A percentile compares a stretch with the other conserved stretches of the same genome.
phyloP scores from a whole-genome alignment of 768 basidiomycete species.

The Lanmaoa rubissima region DNA sequence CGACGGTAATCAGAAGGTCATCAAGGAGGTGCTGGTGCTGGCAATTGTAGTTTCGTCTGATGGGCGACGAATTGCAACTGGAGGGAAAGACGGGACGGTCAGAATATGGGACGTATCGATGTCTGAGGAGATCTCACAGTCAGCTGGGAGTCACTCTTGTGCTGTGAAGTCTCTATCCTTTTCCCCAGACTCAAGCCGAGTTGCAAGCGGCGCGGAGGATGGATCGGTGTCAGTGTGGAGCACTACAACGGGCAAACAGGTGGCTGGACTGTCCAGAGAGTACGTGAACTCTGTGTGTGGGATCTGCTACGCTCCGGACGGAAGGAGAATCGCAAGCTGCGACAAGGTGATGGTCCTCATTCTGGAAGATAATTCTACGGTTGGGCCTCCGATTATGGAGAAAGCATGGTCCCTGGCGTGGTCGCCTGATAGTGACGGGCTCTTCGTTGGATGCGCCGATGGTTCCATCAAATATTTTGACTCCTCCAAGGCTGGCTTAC shows the following conservation, averaged over 20 bases:
- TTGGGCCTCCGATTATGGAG: not conserved
- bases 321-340: not conserved
- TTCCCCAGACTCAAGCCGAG: not conserved
- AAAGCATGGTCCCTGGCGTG: not conserved
- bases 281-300: not conserved
- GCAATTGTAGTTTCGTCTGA: not conserved
- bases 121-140: not conserved
- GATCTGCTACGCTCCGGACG: not conserved
- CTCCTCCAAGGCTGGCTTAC: not conserved
- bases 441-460: not conserved
- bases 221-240: not conserved
- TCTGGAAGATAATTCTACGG: not conserved
- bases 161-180: not conserved
- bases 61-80: not conserved
- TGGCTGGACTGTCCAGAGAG: not conserved
- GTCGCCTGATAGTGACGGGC: not conserved
- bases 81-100: not conserved
- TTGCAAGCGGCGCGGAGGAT: not conserved
- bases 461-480: not conserved
- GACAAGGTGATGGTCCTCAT: not conserved
- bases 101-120: not conserved
- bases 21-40: not conserved
- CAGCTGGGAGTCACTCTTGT: not conserved
- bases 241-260: not conserved
- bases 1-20: too few species aligned